phyloP scores from a whole-genome alignment of 78 protist species.

The Guillardia theta region DNA sequence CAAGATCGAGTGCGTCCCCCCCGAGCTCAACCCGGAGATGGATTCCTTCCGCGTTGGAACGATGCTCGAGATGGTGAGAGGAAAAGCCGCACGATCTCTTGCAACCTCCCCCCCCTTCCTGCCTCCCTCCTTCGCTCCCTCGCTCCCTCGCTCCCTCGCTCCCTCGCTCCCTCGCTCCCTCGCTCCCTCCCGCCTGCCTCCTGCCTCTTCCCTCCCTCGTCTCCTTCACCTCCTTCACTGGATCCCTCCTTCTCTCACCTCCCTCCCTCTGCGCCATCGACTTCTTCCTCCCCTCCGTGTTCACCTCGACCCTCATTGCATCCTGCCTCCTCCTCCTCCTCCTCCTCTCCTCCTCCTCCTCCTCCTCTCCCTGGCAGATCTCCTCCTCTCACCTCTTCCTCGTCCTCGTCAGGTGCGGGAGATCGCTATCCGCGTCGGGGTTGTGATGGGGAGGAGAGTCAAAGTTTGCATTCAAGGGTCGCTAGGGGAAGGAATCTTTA shows the following conservation, averaged over 20 bases:
- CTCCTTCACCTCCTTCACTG: background rate
- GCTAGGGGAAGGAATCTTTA: constrained; percentile 34
- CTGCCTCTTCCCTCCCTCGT: background rate
- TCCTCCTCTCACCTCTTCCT: no score
- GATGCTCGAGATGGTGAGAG: constrained; percentile 36
- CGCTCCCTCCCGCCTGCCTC: background rate
- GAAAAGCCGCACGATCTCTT: background rate
- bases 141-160: background rate
- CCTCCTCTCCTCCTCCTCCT: no score
- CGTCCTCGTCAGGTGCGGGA: background rate
- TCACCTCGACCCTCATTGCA: no score
- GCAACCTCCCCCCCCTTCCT: background rate
- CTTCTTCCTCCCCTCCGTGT: no score
- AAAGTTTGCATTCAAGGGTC: background rate
- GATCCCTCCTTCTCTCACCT: no score
- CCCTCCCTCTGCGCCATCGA: no score
- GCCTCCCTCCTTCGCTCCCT: background rate
- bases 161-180: background rate
- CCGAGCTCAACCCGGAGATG: constrained; percentile 45
- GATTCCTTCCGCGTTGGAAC: constrained; percentile 37
- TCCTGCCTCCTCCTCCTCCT: no score
- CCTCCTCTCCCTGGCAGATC: no score
- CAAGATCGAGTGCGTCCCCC: background rate
- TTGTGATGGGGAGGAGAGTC: background rate
- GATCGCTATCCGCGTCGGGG: background rate